Base-by-base conservation (phyloP, 345 rosid species). In the Hibiscus mutabilis region DNA sequence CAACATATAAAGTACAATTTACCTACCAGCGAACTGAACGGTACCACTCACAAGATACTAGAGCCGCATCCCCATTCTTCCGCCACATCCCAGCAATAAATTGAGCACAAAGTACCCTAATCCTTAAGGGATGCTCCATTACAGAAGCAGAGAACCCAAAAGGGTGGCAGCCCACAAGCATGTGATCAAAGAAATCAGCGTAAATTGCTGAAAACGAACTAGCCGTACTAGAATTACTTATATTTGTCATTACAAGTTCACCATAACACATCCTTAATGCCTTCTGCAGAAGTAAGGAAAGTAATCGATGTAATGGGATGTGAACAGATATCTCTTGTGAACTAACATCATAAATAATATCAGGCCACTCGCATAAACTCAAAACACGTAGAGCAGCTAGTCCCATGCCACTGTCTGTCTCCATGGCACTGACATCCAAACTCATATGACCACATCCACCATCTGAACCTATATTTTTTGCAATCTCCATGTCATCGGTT, bases 71-170 rank as follows among this genome's bases (percentile, higher is more conserved):
- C 64, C 86, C 94, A 79, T 95, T 92, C 89, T 82, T 95, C 78
- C 83, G 84, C 99, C 99, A 95, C 98, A 92, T 90, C 83, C 96
- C 97, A 75, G 97, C 96, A 73, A 79, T 87, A 76, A 95, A 94
- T 71, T 95, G 85, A 25, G 99, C 91, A 82, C 90, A 91, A 73
- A 95, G 92, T 47, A 87, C 99, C 87, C 96, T 88, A 74, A 86
- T 81, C 59, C 90, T 97, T 62, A 95, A 77, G 66, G 94, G 92
- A 82, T 92, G 92, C 86, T 92, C 99, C 98, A 95, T 90, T 69
- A 86, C 74, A 77, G 82, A 86, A 2, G 91, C 90, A 71, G 98
- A 86, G 83, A 95, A 95, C 60, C 98, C 98, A 68, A 4, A 37
- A 2, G 98, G 97, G 71, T 89, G 91, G 83, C 86, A 89, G 53